phyloP scores from a whole-genome alignment of 1,284 basidiomycete genomes.

The Ustilago esculenta region DNA sequence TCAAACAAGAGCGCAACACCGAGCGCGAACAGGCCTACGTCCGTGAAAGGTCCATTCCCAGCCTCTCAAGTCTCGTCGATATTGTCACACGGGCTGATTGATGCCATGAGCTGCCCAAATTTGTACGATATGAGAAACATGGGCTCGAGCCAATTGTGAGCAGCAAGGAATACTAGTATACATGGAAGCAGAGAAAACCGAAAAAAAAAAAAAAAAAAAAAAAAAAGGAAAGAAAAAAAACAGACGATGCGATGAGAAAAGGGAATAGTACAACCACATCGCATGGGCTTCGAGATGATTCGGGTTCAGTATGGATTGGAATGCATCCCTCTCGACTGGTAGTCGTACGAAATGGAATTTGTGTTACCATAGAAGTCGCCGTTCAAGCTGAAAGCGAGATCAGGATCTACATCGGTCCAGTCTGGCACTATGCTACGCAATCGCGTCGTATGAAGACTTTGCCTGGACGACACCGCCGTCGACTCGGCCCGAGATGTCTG shows the following conservation, averaged over 20 bases:
- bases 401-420: slow-evolving; percentile 45
- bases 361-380: slow-evolving; percentile 38
- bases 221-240: not conserved
- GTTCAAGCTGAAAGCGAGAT: slow-evolving; percentile 42
- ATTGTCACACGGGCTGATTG: slow-evolving; percentile 9
- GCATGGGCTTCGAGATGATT: no score
- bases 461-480: slow-evolving; percentile 11
- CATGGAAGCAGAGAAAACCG: not conserved
- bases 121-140: no score
- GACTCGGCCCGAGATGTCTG: not conserved
- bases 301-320: slow-evolving; percentile 25
- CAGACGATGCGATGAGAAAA: not conserved
- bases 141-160: no score
- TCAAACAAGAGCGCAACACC: not conserved
- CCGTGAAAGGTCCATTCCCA: slow-evolving; percentile 14
- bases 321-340: slow-evolving; percentile 37
- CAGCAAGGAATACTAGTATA: slow-evolving; percentile 13
- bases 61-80: slow-evolving; percentile 14
- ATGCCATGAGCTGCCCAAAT: not conserved
- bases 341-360: slow-evolving; percentile 44
- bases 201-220: not conserved
- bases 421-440: slow-evolving; percentile 35
- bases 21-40: slow-evolving; percentile 4
- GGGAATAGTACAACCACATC: slow-evolving; percentile 1
- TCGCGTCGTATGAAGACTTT: slow-evolving; percentile 9